Percentiles rank a stretch among this genome's conserved stretches.
Evolutionary conservation across 2,329 filamentous ascomycete species (phyloP).

Genomic region (Pestalotiopsis sp.): DNA sequence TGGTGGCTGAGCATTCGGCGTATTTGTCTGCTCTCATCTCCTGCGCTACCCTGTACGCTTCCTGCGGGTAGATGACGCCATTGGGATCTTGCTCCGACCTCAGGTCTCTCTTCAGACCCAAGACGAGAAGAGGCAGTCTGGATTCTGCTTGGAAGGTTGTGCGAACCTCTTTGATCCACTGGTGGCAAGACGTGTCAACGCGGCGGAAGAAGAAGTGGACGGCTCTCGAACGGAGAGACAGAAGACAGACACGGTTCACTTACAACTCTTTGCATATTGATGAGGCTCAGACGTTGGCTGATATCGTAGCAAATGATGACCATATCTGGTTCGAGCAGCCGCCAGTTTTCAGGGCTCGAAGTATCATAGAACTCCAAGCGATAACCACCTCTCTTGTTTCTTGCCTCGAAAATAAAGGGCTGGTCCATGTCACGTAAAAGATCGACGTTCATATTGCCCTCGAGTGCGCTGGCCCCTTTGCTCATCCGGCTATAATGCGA

Average conservation of each 20-base stretch:
- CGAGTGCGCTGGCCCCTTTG: conserved; percentile 39
- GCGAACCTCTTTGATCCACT: conserved; percentile 62
- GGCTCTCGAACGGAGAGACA: background rate
- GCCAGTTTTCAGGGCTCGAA: conserved; percentile 60
- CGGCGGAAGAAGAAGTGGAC: background rate
- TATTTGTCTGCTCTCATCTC: conserved; percentile 63
- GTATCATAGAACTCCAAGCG: conserved; percentile 64
- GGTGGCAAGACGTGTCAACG: conserved; percentile 10
- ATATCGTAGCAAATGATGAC: conserved; percentile 65
- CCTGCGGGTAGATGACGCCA: conserved; percentile 62
- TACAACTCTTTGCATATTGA: conserved; percentile 60
- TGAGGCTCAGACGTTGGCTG: conserved; percentile 57
- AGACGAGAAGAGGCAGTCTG: conserved; percentile 54
- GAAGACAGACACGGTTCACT: conserved; percentile 25
- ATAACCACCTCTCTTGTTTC: conserved; percentile 46
- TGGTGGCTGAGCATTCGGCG: conserved; percentile 64
- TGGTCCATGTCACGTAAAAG: conserved; percentile 60
- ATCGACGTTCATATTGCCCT: conserved; percentile 43
- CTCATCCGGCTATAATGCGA: conserved; percentile 50
- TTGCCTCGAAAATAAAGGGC: conserved; percentile 60
- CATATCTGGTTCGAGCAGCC: conserved; percentile 57
- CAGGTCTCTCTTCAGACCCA: conserved; percentile 64
- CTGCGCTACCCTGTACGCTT: conserved; percentile 58
- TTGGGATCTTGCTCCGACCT: conserved; percentile 60
- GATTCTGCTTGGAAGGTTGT: conserved; percentile 48